Percentiles rank a stretch among this genome's conserved stretches.
Evolutionary conservation across 73 alveolate genomes (phyloP).

Genomic region (Uronychia binucleata): DNA sequence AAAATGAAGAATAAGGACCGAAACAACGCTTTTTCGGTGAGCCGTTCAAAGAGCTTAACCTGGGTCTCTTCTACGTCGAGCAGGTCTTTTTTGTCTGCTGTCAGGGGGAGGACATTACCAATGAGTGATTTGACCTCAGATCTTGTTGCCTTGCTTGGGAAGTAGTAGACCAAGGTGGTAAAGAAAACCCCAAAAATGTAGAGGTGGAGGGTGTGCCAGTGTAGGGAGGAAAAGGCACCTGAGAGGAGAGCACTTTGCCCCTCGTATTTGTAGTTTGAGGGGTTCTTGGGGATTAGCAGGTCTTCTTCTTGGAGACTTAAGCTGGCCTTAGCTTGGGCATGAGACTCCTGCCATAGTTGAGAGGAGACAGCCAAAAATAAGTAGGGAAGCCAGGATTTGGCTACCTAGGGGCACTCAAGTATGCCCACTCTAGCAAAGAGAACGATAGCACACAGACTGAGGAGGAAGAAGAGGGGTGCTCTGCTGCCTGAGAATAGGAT

Average conservation of each 20-base stretch:
- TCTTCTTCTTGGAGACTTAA: not conserved
- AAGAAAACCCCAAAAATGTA: not conserved
- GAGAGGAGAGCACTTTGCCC: not conserved
- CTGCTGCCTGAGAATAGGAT: not conserved
- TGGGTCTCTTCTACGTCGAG: no score
- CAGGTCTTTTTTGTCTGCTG: no score
- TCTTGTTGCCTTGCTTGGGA: not conserved
- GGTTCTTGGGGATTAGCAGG: not conserved
- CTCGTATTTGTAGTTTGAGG: not conserved
- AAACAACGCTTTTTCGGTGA: no score
- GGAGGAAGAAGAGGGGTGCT: not conserved
- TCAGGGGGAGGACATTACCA: no score
- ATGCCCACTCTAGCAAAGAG: not conserved
- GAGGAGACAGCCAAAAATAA: not conserved
- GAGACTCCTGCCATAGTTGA: not conserved
- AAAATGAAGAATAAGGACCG: no score
- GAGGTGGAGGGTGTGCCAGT: not conserved
- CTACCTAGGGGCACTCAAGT: not conserved
- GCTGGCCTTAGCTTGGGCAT: not conserved
- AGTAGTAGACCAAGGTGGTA: not conserved
- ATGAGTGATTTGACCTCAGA: no score
- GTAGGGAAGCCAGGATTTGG: not conserved
- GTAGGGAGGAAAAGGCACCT: not conserved
- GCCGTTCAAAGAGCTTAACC: no score
- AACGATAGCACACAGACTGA: not conserved